Evolutionary conservation across 371 early-diverging fungal genomes (phyloP), one percentile per base, ranked within the genome.

Genomic region (Haplosporangium sp.): DNA sequence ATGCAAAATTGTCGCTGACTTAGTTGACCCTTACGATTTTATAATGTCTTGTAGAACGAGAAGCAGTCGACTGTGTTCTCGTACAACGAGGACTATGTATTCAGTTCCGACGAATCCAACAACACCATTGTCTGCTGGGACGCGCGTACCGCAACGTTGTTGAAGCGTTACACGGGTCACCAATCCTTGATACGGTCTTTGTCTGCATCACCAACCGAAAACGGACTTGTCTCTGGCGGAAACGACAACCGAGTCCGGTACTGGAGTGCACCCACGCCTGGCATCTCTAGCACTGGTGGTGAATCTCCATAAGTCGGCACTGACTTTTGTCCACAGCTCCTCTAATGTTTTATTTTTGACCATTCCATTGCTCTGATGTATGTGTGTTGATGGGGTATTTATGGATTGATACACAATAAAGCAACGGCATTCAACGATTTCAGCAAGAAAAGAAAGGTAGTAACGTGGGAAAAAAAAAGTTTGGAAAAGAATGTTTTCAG

Each of bases 1-100:
- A n/a, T n/a, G n/a, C n/a, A n/a, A n/a, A n/a, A n/a, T 37, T 62
- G 18, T 58, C 51, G 52, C 40, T 51, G 14, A 18, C 16, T n/a
- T 42, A 42, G 29, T 40, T 55, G 18, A n/a, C n/a, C n/a, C n/a
- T n/a, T n/a, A n/a, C n/a, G n/a, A n/a, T n/a, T n/a, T n/a, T n/a
- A n/a, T n/a, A n/a, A n/a, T n/a, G n/a, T n/a, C n/a, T 62, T 66
- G 58, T 58, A 77, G 67, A 60, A 68, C 12, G 60, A 69, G 67
- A 73, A 73, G 56, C 85, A 82, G 71, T 86, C 90, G 20, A 81
- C 88, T 5, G 66, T 70, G 1, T 91, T 95, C 64, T 89, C 87
- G 12, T 86, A 88, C 70, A 93, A 93, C 81, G 96, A 96, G 80
- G 88, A 89, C 20, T 89, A 83, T 76, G 93, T 97, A 8, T 61